phyloP scores from a whole-genome alignment of 768 basidiomycete genomes.

The Mycena olivaceomarginata region DNA sequence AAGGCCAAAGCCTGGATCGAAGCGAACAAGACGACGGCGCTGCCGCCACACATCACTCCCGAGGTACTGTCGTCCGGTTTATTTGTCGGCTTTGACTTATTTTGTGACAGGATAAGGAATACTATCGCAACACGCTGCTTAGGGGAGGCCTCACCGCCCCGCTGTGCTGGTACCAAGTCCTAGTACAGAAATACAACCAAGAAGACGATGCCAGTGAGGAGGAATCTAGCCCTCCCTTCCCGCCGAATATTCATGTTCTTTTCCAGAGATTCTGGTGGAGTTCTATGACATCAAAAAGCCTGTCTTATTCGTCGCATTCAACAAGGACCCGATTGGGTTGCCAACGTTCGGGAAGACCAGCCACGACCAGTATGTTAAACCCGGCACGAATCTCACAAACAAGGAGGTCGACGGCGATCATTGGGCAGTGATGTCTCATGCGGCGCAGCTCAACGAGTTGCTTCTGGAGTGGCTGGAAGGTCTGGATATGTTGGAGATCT shows the following conservation, averaged over 20 bases:
- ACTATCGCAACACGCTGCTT: constrained; percentile 43
- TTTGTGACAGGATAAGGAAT: constrained; percentile 50
- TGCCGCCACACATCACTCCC: constrained; percentile 54
- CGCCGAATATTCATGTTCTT: not conserved
- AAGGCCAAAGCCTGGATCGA: constrained; percentile 57
- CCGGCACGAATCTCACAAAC: not conserved
- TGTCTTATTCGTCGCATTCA: too few relatives aligned
- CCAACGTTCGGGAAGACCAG: constrained; percentile 14
- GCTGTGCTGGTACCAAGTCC: constrained; percentile 58
- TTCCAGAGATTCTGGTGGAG: not conserved
- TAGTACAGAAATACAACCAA: constrained; percentile 48
- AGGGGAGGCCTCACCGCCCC: constrained; percentile 55
- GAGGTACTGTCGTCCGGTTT: constrained; percentile 48
- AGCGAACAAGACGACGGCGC: constrained; percentile 50
- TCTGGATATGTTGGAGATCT: not conserved
- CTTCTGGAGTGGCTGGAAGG: constrained; percentile 27
- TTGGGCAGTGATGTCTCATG: constrained; percentile 38
- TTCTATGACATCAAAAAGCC: not conserved
- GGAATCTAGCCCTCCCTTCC: not conserved
- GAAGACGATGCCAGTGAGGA: constrained; percentile 59
- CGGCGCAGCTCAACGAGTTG: constrained; percentile 14
- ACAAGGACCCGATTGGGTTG: constrained; percentile 3
- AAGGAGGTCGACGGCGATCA: constrained; percentile 38
- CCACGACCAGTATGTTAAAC: constrained; percentile 15
- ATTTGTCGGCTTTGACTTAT: not conserved